Conservation (phyloP, 2,329 filamentous ascomycete species). For the Fusarium sp. region DNA sequence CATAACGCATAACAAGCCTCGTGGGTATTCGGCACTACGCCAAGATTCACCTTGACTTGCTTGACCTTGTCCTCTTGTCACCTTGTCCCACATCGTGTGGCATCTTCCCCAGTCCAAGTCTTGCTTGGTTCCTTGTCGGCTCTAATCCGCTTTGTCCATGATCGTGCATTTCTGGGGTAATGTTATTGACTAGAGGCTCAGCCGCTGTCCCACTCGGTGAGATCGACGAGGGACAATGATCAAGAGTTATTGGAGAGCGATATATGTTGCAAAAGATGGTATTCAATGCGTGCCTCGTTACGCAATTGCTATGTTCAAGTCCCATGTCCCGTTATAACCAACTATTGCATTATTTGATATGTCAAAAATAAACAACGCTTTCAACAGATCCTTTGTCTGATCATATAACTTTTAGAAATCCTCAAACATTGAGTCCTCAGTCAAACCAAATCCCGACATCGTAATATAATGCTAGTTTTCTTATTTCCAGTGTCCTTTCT, state of each 20-base stretch:
- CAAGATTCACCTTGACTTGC: constrained; percentile 9
- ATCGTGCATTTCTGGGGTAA: constrained; percentile 17
- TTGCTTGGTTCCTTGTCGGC: neutral
- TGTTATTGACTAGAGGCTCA: neutral
- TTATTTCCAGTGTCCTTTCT: constrained; percentile 17
- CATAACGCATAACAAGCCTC: constrained; percentile 6
- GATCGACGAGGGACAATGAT: neutral
- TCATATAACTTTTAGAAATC: constrained; percentile 16
- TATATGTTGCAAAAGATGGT: neutral
- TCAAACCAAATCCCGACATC: neutral
- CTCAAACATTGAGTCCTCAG: neutral
- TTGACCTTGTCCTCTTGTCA: neutral
- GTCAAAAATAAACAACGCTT: neutral
- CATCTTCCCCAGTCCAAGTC: neutral
- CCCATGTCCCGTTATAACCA: neutral
- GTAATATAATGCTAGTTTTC: constrained; percentile 2
- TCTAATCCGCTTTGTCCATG: neutral
- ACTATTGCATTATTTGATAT: neutral
- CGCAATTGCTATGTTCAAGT: neutral
- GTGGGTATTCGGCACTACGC: constrained; percentile 23
- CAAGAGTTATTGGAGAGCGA: neutral
- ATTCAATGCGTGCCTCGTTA: constrained; percentile 14
- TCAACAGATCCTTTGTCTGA: constrained; percentile 18
- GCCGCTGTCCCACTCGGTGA: neutral
- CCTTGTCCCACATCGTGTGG: constrained; percentile 16